A percentile compares a stretch with the other conserved stretches of the same genome.
phyloP scores from a whole-genome alignment of 164 flowering plant species.

The Cinnamomum micranthum region DNA sequence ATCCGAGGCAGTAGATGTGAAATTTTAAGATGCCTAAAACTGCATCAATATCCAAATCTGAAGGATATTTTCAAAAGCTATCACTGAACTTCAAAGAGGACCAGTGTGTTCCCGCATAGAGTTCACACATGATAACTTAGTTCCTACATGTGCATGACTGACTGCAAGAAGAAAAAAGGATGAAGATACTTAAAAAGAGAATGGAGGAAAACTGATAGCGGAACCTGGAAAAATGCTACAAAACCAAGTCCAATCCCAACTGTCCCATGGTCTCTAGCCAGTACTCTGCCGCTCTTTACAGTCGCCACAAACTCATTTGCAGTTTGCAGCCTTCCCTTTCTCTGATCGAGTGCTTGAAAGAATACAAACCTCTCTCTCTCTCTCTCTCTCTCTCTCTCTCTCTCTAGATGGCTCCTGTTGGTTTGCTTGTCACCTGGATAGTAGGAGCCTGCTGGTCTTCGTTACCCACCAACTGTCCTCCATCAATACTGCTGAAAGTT shows the following conservation, averaged over 20 bases:
- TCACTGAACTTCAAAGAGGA: neutral
- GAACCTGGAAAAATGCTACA: neutral
- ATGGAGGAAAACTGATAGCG: neutral
- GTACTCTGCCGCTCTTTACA: slow-evolving; percentile 55
- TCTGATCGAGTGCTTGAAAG: slow-evolving; percentile 8
- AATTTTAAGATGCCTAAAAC: too few species aligned
- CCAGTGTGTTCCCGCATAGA: neutral
- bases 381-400: slow-evolving; percentile 11
- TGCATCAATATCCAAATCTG: too few species aligned
- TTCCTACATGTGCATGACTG: neutral
- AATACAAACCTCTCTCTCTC: slow-evolving; percentile 6
- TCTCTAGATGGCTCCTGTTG: slow-evolving; percentile 24
- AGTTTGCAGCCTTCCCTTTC: slow-evolving; percentile 6
- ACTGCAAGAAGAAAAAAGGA: neutral
- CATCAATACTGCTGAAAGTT: slow-evolving; percentile 16
- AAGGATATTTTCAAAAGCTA: too few species aligned
- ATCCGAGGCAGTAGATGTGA: too few species aligned
- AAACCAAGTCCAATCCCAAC: neutral
- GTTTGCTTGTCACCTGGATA: slow-evolving; percentile 20
- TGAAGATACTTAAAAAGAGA: too few species aligned
- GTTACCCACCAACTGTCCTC: slow-evolving; percentile 8
- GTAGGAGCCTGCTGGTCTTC: slow-evolving; percentile 34
- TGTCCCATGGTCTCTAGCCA: neutral
- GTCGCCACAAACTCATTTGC: slow-evolving; percentile 43
- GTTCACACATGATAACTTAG: neutral